Conservation (phyloP, 2,329 filamentous ascomycete species). For the Pseudocercospora eumusae region DNA sequence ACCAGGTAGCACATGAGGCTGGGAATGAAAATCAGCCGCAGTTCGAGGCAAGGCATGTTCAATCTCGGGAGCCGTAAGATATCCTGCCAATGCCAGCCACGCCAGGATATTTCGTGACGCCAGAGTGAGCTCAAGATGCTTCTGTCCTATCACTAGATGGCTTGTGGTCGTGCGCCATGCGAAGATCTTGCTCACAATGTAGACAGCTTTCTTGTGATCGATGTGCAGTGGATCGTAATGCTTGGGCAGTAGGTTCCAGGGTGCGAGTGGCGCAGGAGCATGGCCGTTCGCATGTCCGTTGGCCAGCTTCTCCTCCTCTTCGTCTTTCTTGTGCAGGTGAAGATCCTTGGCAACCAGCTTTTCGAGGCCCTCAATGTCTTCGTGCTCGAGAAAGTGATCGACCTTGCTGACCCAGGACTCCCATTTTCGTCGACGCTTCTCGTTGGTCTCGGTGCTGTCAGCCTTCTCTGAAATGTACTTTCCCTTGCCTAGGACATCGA, state of each 20-base stretch:
- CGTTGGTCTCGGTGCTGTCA: slow-evolving; percentile 17
- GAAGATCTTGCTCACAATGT: slow-evolving; percentile 54
- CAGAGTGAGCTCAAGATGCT: slow-evolving; percentile 24
- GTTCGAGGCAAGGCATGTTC: slow-evolving; percentile 42
- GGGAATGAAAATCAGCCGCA: slow-evolving; percentile 34
- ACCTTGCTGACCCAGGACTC: slow-evolving; percentile 36
- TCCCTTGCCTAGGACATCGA: slow-evolving; percentile 73
- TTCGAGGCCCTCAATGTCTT: slow-evolving; percentile 34
- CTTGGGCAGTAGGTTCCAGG: slow-evolving; percentile 49
- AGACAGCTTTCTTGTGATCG: slow-evolving; percentile 66
- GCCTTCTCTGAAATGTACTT: slow-evolving; percentile 34
- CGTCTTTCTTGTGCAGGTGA: slow-evolving; percentile 14
- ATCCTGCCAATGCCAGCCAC: slow-evolving; percentile 61
- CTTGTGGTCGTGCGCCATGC: slow-evolving; percentile 25
- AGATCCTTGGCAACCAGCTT: slow-evolving; percentile 35
- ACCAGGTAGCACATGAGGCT: slow-evolving; percentile 49
- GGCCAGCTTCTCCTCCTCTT: slow-evolving; percentile 13
- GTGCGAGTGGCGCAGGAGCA: neutral
- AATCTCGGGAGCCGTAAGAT: slow-evolving; percentile 48
- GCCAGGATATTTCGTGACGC: slow-evolving; percentile 55
- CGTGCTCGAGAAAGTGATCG: slow-evolving; percentile 28
- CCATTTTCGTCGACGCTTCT: slow-evolving; percentile 29
- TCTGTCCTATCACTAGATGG: slow-evolving; percentile 15
- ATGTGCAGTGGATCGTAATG: slow-evolving; percentile 48
- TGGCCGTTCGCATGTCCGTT: slow-evolving; percentile 15